These are phyloP conservation scores for Nigrograna mackinnonii DNA, from an alignment of 2,329 filamentous ascomycete species.

Conservation along the genomic window DNA sequence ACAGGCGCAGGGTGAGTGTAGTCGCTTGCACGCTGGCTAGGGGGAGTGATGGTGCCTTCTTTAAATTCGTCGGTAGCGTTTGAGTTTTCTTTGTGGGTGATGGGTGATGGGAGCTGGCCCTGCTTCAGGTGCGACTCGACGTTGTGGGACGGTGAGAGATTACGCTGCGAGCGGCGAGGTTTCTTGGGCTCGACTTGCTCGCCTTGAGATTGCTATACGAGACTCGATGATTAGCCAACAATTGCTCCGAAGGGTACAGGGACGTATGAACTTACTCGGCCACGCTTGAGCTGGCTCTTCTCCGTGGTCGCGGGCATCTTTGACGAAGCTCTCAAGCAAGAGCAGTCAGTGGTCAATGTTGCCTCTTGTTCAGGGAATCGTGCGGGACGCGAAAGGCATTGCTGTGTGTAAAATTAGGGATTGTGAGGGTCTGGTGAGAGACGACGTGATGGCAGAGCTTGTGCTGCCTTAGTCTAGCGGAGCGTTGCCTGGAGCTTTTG, in stretches of 20 bases:
- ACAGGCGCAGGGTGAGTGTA: slow-evolving; percentile 38
- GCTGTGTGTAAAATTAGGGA: too few species aligned
- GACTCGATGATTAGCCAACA: slow-evolving; percentile 21
- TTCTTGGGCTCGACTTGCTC: slow-evolving; percentile 76
- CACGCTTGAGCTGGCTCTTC: slow-evolving; percentile 85
- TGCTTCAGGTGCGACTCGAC: slow-evolving; percentile 54
- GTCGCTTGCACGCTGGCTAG: slow-evolving; percentile 45
- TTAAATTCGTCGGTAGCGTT: slow-evolving; percentile 65
- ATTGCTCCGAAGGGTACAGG: slow-evolving; percentile 4
- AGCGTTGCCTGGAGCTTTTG: too few species aligned
- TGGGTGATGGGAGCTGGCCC: slow-evolving; percentile 75
- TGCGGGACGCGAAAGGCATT: too few species aligned
- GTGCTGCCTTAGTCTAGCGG: too few species aligned
- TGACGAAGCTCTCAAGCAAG: too few species aligned
- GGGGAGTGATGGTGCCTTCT: slow-evolving; percentile 72
- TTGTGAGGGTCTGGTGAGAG: too few species aligned
- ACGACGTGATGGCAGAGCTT: too few species aligned
- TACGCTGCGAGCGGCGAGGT: slow-evolving; percentile 75
- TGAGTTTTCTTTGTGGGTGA: slow-evolving; percentile 72
- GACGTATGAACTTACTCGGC: slow-evolving; percentile 61
- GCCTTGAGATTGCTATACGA: slow-evolving; percentile 65
- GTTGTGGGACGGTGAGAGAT: slow-evolving; percentile 57
- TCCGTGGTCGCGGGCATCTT: slow-evolving; percentile 64
- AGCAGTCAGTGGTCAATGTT: too few species aligned
- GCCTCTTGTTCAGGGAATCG: too few species aligned